A percentile compares a stretch with the other conserved stretches of the same genome.
Evolutionary conservation across 2,329 filamentous ascomycete species (phyloP).

Genomic region (Colletotrichum tanaceti): DNA sequence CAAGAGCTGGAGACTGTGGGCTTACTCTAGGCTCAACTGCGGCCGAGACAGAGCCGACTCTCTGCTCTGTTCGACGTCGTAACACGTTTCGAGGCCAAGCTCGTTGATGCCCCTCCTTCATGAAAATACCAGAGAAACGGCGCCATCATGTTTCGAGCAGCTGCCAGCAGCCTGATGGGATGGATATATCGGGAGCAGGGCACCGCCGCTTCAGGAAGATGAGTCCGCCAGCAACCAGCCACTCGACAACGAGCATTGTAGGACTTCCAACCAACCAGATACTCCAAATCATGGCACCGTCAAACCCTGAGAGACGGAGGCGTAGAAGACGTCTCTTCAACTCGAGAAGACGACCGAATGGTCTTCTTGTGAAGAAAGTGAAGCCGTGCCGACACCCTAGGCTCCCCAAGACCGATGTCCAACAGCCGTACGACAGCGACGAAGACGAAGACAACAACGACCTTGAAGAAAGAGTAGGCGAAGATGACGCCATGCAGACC

Average conservation of each 20-base stretch:
- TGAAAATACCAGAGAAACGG: too few species aligned
- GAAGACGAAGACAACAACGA: too few species aligned
- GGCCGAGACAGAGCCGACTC: too few species aligned
- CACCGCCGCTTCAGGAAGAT: background rate
- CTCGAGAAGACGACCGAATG: background rate
- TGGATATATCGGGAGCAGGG: background rate
- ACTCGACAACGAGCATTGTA: background rate
- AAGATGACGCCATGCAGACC: background rate
- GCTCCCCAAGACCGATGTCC: background rate
- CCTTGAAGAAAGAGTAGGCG: background rate
- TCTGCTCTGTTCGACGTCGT: too few species aligned
- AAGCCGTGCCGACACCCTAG: constrained; percentile 6
- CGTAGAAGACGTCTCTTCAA: background rate
- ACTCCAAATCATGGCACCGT: background rate
- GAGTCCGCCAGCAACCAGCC: background rate
- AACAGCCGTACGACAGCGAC: too few species aligned
- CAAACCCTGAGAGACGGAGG: background rate
- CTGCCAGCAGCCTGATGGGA: background rate
- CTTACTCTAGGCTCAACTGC: too few species aligned
- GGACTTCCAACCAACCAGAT: background rate
- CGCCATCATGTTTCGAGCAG: background rate
- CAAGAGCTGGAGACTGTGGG: too few species aligned
- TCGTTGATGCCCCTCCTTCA: too few species aligned
- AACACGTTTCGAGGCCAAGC: background rate
- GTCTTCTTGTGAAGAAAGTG: background rate